These are phyloP conservation scores for Claviceps sp. DNA, from an alignment of 2,329 filamentous ascomycete species.

Conservation along the genomic window DNA sequence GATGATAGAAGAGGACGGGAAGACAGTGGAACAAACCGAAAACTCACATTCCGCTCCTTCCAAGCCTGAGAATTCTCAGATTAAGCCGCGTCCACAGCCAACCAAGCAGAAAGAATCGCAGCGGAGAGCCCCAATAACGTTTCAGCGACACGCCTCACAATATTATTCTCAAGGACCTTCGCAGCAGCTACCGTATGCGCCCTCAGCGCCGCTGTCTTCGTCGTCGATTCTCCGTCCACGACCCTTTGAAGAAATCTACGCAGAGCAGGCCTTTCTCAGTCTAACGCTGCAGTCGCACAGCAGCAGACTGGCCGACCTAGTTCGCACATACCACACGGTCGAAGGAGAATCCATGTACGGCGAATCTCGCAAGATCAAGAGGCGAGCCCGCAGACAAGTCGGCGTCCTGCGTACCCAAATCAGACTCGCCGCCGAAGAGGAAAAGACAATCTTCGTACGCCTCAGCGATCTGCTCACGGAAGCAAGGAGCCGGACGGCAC, in stretches of 20 bases:
- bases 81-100: not conserved
- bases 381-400: conserved; percentile 27
- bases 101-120: not conserved
- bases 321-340: conserved; percentile 22
- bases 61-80: not conserved
- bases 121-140: not conserved
- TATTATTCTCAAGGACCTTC: not conserved
- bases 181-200: not conserved
- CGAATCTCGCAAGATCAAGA: conserved; percentile 13
- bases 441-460: conserved; percentile 29
- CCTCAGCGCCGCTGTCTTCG: not conserved
- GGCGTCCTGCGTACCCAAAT: conserved; percentile 29
- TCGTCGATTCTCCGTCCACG: conserved; percentile 22
- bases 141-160: not conserved
- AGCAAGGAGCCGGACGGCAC: conserved; percentile 30
- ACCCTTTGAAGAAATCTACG: conserved; percentile 27
- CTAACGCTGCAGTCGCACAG: conserved; percentile 27
- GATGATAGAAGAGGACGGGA: not conserved
- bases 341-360: conserved; percentile 20
- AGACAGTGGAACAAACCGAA: not conserved
- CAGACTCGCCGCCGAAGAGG: conserved; percentile 30
- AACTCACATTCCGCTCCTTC: not conserved
- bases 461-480: conserved; percentile 38
- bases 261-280: conserved; percentile 34
- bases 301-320: conserved; percentile 22